Conservation (phyloP, 2,329 filamentous ascomycete species). For the Acrocalymma vagum region DNA sequence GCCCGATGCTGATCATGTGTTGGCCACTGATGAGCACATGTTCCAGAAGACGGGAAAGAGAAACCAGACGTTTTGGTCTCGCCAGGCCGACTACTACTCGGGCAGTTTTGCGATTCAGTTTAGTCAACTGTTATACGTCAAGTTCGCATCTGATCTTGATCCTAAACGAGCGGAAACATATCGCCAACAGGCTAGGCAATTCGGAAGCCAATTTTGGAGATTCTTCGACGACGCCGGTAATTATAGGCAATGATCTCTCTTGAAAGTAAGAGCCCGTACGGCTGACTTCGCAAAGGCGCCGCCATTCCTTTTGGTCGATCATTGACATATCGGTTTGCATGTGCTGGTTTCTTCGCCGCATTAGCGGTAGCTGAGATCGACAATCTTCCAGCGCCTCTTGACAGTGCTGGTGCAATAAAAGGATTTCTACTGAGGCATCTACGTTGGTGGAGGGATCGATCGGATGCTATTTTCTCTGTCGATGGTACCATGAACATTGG, state of each 20-base stretch:
- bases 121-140: conserved; percentile 54
- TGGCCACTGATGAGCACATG: too few relatives aligned
- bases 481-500: conserved; percentile 59
- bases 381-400: conserved; percentile 45
- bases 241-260: neutral
- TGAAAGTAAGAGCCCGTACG: conserved; percentile 8
- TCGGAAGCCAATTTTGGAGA: conserved; percentile 51
- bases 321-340: conserved; percentile 59
- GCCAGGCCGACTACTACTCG: conserved; percentile 60
- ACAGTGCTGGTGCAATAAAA: conserved; percentile 50
- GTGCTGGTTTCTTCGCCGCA: conserved; percentile 56
- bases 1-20: conserved; percentile 33
- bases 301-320: conserved; percentile 59
- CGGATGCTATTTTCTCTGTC: conserved; percentile 51
- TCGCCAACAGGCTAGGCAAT: conserved; percentile 48
- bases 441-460: conserved; percentile 56
- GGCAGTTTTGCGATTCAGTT: conserved; percentile 62
- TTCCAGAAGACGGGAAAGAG: too few relatives aligned
- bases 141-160: conserved; percentile 51
- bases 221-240: conserved; percentile 56
- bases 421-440: conserved; percentile 59
- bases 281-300: conserved; percentile 54
- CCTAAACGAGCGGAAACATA: conserved; percentile 42
- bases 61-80: too few relatives aligned
- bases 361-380: conserved; percentile 50